These are phyloP conservation scores for Pharus latifolius DNA, from an alignment of 176 grass and related monocot genomes.

Conservation along the genomic window DNA sequence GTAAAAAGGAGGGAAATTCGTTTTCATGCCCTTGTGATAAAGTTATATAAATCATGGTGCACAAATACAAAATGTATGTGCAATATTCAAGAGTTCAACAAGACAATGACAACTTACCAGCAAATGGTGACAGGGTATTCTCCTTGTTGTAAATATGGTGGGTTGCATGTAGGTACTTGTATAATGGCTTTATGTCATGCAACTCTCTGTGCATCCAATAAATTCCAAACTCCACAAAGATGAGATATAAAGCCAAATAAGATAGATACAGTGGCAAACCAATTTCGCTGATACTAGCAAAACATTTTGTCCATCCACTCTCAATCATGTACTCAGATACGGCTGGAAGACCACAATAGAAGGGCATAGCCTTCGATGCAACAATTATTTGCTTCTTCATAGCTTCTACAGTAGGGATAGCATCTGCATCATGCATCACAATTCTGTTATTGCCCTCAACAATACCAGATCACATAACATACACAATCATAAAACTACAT, in stretches of 20 bases:
- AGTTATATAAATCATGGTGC: not conserved
- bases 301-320: constrained; percentile 83
- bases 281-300: constrained; percentile 50
- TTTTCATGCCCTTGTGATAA: not conserved
- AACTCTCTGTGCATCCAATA: constrained; percentile 99
- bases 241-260: constrained; percentile 57
- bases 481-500: not conserved
- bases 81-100: not conserved
- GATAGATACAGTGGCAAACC: constrained; percentile 50
- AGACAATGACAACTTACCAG: constrained; percentile 35
- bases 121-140: constrained; percentile 92
- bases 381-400: constrained; percentile 92
- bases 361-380: constrained; percentile 75
- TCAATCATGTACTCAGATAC: constrained; percentile 86
- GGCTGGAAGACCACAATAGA: constrained; percentile 68
- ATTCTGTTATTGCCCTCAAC: not conserved
- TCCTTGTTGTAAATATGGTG: constrained; percentile 99
- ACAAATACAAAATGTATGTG: not conserved
- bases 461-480: not conserved
- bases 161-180: constrained; percentile 82
- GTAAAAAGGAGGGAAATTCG: not conserved
- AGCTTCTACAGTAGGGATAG: constrained; percentile 66
- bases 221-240: constrained; percentile 82
- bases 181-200: constrained; percentile 96
- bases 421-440: constrained; percentile 40